Percentiles rank a stretch among this genome's conserved stretches.
Conservation (phyloP, 306 rosid species). For the Luffa aegyptiaca region DNA sequence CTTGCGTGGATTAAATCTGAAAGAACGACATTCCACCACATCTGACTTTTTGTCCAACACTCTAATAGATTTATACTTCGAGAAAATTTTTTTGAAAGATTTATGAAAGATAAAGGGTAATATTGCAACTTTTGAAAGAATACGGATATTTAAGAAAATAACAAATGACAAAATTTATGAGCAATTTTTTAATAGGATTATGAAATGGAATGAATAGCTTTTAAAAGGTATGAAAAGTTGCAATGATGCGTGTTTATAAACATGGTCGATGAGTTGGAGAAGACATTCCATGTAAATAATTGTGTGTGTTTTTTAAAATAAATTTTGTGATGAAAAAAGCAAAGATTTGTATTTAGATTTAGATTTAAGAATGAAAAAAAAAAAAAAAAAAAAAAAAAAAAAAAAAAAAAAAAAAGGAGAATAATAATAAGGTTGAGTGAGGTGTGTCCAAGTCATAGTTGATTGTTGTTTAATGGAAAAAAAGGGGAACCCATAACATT, state of each 20-base stretch:
- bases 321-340: neutral
- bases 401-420: neutral
- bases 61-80: no score
- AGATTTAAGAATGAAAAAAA: neutral
- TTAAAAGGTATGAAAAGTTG: neutral
- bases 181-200: no score
- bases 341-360: neutral
- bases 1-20: no score
- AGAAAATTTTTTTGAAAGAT: no score
- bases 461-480: neutral
- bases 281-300: neutral
- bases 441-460: conserved; percentile 5
- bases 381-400: neutral
- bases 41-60: no score
- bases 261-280: neutral
- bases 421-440: neutral
- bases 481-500: neutral
- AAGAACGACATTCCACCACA: no score
- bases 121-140: no score
- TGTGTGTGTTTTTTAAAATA: neutral
- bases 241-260: neutral
- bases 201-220: neutral
- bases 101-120: no score
- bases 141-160: no score
- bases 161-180: no score